Evolutionary conservation across 2,329 filamentous ascomycete genomes (phyloP).

Genomic region (Teratosphaeria destructans): DNA sequence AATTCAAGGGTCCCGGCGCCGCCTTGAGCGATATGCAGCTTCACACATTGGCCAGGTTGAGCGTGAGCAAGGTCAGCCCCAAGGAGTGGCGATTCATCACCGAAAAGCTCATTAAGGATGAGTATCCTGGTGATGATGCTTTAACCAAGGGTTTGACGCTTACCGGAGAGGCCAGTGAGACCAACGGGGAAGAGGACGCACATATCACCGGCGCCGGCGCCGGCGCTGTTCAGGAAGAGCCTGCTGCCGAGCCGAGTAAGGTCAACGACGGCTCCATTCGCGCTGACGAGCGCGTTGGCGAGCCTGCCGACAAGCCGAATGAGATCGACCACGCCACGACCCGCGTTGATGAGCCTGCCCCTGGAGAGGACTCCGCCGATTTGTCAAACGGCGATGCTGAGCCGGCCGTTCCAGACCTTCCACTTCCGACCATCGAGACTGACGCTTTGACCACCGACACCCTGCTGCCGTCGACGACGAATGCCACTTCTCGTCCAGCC

Average conservation of each 20-base stretch:
- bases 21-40: constrained; percentile 57
- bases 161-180: not conserved
- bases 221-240: not conserved
- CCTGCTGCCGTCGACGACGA: not conserved
- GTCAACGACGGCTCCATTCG: not conserved
- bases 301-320: not conserved
- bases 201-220: not conserved
- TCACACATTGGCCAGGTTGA: constrained; percentile 70
- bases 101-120: constrained; percentile 20
- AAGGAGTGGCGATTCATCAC: constrained; percentile 58
- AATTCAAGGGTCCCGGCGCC: constrained; percentile 48
- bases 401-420: not conserved
- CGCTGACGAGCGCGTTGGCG: not conserved
- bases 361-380: not conserved
- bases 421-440: not conserved
- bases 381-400: not conserved
- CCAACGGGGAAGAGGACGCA: not conserved
- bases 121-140: constrained; percentile 11
- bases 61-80: constrained; percentile 59
- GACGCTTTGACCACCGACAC: not conserved
- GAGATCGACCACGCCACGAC: not conserved
- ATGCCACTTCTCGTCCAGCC: not conserved
- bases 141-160: not conserved
- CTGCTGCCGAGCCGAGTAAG: not conserved
- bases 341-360: not conserved